Evolutionary conservation across 1,139 yeast genomes (phyloP).

Genomic region (Sugiyamaella japonica): DNA sequence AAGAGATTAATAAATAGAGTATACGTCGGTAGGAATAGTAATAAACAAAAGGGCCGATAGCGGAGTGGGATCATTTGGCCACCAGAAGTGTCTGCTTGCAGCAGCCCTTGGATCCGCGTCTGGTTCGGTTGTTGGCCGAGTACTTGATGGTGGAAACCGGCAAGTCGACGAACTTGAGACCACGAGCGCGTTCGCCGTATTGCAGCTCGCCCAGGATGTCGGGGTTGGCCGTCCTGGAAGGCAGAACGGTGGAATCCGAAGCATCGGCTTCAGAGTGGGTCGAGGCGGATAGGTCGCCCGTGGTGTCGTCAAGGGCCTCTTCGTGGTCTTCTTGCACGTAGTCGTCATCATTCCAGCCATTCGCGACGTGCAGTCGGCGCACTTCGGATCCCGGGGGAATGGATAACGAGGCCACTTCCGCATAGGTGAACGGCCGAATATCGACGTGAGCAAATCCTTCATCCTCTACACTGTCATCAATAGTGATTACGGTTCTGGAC

Average conservation of each 20-base stretch:
- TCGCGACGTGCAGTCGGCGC: slow-evolving; percentile 8
- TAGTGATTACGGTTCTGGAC: slow-evolving; percentile 12
- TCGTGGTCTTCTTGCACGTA: slow-evolving; percentile 14
- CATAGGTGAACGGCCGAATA: slow-evolving; percentile 50
- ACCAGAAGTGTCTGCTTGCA: slow-evolving; percentile 4
- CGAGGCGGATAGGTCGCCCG: not conserved
- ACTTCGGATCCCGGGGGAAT: not conserved
- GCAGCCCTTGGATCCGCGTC: slow-evolving; percentile 1
- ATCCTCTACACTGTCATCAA: slow-evolving; percentile 30
- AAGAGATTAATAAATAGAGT: not conserved
- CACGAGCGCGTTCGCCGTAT: slow-evolving; percentile 11
- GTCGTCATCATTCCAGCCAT: slow-evolving; percentile 15
- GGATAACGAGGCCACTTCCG: slow-evolving; percentile 47
- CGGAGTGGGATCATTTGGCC: not conserved
- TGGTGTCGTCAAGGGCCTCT: slow-evolving; percentile 6
- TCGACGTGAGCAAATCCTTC: slow-evolving; percentile 49
- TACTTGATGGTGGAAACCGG: slow-evolving; percentile 7
- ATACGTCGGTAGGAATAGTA: not conserved
- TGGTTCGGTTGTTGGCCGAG: not conserved
- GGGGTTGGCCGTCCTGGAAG: not conserved
- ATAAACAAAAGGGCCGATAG: not conserved
- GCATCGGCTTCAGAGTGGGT: not conserved
- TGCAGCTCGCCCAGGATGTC: slow-evolving; percentile 11
- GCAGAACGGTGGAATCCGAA: not conserved
- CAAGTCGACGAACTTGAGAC: slow-evolving; percentile 12